Conservation (phyloP, 805 yeast species). For the Zygosaccharomyces rouxii region DNA sequence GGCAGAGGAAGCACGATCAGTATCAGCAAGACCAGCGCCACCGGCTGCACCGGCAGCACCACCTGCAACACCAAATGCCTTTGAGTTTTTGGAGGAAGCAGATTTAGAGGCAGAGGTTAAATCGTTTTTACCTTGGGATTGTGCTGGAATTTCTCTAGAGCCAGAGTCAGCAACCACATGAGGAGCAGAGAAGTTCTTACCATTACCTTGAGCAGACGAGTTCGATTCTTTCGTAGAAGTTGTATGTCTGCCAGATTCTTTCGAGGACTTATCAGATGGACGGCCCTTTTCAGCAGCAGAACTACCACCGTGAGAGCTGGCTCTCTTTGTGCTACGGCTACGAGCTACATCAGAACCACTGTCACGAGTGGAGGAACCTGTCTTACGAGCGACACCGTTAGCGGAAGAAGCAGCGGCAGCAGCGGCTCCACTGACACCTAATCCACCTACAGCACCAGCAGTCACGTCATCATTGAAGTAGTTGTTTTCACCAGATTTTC, state of each 20-base stretch:
- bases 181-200: background rate
- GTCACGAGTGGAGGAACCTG: background rate
- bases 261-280: background rate
- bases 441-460: background rate
- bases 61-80: background rate
- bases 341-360: background rate
- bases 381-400: background rate
- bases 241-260: background rate
- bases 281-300: background rate
- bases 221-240: constrained; percentile 6
- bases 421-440: background rate
- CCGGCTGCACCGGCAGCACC: background rate
- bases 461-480: background rate
- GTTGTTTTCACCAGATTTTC: background rate
- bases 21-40: background rate
- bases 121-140: background rate
- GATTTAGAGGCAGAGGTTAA: background rate
- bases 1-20: background rate
- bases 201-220: constrained; percentile 2
- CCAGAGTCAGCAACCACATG: background rate
- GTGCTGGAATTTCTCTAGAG: constrained; percentile 1
- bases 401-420: background rate
- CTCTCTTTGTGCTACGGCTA: constrained; percentile 3
- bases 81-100: background rate
- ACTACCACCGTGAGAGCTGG: background rate